Conservation (phyloP, 1,284 basidiomycete species). For the Austroboletus novae-zelandiae region DNA sequence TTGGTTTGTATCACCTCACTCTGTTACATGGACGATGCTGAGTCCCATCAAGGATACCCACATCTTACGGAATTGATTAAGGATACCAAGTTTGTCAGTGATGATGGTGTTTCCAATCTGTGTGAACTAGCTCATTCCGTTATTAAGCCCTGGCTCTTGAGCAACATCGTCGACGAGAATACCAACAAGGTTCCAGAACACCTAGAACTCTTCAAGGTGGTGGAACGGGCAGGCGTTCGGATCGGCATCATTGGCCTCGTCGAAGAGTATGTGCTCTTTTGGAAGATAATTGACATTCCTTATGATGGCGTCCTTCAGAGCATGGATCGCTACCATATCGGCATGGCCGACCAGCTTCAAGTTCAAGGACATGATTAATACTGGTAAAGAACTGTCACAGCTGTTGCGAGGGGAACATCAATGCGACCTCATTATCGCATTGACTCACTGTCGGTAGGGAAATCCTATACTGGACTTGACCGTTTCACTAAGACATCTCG, state of each 20-base stretch:
- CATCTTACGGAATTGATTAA: constrained; percentile 74
- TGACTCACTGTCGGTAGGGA: constrained; percentile 61
- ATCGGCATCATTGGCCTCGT: constrained; percentile 70
- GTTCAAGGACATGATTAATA: constrained; percentile 55
- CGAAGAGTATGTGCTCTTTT: constrained; percentile 50
- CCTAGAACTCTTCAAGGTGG: constrained; percentile 49
- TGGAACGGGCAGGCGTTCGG: constrained; percentile 56
- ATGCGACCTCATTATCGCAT: constrained; percentile 66
- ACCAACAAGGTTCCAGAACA: constrained; percentile 49
- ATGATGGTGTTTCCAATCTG: not conserved
- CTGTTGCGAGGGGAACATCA: constrained; percentile 54
- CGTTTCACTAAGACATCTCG: not conserved
- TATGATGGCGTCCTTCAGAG: constrained; percentile 28
- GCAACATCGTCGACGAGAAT: constrained; percentile 54
- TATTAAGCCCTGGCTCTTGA: constrained; percentile 54
- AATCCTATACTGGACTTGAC: not conserved
- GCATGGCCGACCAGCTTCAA: constrained; percentile 66
- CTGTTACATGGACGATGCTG: constrained; percentile 3
- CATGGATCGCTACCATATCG: constrained; percentile 72
- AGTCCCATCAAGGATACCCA: constrained; percentile 62
- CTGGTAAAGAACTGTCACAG: constrained; percentile 53
- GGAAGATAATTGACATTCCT: not conserved
- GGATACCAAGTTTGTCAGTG: constrained; percentile 57
- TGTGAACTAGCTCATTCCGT: not conserved
- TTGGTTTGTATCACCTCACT: constrained; percentile 31